phyloP scores from a whole-genome alignment of 805 yeast genomes.

The Blastobotrys parvus region DNA sequence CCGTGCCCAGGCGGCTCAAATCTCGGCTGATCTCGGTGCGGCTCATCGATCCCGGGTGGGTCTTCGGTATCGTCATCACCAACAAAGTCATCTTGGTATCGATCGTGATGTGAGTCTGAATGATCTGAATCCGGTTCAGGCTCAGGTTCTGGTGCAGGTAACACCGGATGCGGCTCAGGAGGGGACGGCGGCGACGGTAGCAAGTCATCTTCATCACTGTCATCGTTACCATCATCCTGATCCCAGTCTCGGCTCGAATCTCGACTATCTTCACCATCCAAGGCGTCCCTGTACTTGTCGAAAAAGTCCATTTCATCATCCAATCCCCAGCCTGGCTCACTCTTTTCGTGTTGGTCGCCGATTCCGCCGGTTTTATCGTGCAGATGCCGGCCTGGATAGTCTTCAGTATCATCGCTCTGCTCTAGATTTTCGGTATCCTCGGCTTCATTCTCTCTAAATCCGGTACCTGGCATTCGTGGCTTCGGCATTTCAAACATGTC shows the following conservation, averaged over 20 bases:
- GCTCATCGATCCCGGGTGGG: too few relatives aligned
- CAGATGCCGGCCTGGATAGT: not conserved
- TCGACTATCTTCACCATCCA: not conserved
- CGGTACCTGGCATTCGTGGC: too few relatives aligned
- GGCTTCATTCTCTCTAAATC: slow-evolving; percentile 3
- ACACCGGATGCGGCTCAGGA: not conserved
- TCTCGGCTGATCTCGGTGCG: too few relatives aligned
- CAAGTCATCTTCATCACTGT: not conserved
- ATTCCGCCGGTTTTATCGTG: not conserved
- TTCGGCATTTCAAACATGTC: too few relatives aligned
- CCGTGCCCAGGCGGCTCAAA: too few relatives aligned
- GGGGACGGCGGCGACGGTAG: not conserved
- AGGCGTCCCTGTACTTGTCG: not conserved
- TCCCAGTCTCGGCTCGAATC: not conserved
- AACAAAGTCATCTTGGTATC: not conserved
- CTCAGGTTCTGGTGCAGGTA: not conserved
- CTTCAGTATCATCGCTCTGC: not conserved
- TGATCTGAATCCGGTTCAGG: not conserved
- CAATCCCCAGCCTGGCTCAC: not conserved
- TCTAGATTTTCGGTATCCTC: not conserved
- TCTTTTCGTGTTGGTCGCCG: slow-evolving; percentile 1
- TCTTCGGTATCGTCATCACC: too few relatives aligned
- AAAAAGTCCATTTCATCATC: slow-evolving; percentile 3
- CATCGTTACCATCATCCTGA: not conserved
- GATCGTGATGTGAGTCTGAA: not conserved